Evolutionary conservation across 2,329 filamentous ascomycete species (phyloP), one percentile per base, ranked within the genome.

Genomic region (Hirsutella thompsonii): DNA sequence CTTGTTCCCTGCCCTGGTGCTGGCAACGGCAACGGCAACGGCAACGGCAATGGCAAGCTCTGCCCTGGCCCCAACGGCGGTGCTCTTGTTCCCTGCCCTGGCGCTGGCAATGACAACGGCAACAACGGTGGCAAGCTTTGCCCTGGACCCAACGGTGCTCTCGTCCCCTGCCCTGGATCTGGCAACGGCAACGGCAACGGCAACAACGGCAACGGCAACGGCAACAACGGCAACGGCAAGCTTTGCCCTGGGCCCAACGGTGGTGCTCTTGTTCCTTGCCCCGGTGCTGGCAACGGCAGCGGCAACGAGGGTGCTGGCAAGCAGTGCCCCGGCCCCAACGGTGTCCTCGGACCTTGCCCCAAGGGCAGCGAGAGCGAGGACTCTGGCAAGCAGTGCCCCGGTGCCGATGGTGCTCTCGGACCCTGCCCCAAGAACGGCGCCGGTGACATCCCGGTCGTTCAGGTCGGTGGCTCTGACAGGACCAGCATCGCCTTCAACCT

Each of bases 121-220:
- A 38, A 48, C 34, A 61, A 56, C 51, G 36, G 40, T n/a, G 42
- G 48, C 2, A 46, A 49, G 5, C 42, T 45, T 32, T 43, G 41
- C 37, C 53, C 50, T 46, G 18, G 44, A 5, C 48, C 44, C 38
- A 28, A 43, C 14, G 46, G 48, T 37, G 42, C 41, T 14, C 42
- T 37, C 20, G 11, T 14, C 20, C 20, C 20, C n/a, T 11, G 11
- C 13, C 18, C 16, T 19, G 34, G 34, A 5, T 11, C 5, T 16
- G 9, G 8, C 8, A 16, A 16, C 32, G 9, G 14, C 13, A 16
- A 16, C 32, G 20, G 11, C 30, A 19, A 26, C 9, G 10, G 29
- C 2, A 32, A 30, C 4, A n/a, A n/a, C 3, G 4, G 11, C 28
- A 30, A 30, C 28, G 28, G 26, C 28, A 29, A 29, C 3, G 28